Conservation (phyloP, 2,329 filamentous ascomycete genomes). For the Penicillium sclerotigenum region DNA sequence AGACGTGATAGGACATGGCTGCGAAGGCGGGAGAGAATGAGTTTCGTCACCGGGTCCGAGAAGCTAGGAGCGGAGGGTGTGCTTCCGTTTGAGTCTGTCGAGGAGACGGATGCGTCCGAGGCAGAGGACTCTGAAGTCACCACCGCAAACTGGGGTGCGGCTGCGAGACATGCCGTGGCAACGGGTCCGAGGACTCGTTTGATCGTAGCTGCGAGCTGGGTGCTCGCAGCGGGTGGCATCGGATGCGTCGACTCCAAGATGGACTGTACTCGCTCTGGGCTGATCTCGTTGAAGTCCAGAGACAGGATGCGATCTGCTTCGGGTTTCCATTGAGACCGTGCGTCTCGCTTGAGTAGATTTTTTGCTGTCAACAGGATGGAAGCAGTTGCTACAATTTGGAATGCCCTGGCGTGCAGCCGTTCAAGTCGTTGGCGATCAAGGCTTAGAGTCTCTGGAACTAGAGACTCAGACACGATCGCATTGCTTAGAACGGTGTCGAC, state of each 20-base stretch:
- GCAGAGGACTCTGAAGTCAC: conserved; percentile 61
- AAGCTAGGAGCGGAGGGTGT: conserved; percentile 42
- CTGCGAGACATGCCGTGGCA: conserved; percentile 36
- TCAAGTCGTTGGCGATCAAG: conserved; percentile 55
- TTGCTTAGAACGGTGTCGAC: conserved; percentile 58
- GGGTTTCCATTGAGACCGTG: conserved; percentile 61
- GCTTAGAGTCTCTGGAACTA: conserved; percentile 59
- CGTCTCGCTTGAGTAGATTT: conserved; percentile 63
- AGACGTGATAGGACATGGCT: conserved; percentile 55
- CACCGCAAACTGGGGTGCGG: conserved; percentile 25
- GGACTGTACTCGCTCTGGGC: conserved; percentile 42
- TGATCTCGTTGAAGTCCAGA: conserved; percentile 44
- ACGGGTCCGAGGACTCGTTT: conserved; percentile 56
- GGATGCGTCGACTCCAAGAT: conserved; percentile 49
- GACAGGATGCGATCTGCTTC: conserved; percentile 59
- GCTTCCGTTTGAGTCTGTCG: conserved; percentile 8
- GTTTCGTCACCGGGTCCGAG: conserved; percentile 59
- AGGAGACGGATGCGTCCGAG: background rate
- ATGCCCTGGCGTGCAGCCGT: conserved; percentile 52
- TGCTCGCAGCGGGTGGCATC: conserved; percentile 46
- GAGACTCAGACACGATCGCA: conserved; percentile 48
- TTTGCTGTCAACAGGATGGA: conserved; percentile 64
- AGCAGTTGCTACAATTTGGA: conserved; percentile 59
- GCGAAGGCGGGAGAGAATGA: conserved; percentile 58
- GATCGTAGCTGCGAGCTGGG: conserved; percentile 47